Conservation (phyloP, 345 rosid species). For the Turnera subulata region DNA sequence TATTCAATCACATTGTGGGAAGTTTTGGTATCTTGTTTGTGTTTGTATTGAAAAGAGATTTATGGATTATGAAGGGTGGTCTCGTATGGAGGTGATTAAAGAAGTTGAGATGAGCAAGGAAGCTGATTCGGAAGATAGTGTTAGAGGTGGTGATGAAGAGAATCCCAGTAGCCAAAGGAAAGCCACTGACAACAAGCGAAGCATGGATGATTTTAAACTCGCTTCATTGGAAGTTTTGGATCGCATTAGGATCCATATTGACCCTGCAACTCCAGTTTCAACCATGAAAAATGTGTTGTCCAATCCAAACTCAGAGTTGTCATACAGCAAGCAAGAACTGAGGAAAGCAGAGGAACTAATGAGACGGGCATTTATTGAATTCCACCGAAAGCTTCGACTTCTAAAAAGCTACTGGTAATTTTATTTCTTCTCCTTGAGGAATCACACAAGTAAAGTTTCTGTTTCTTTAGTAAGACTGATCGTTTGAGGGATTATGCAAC, state of each 20-base stretch:
- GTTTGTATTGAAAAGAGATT: too few relatives aligned
- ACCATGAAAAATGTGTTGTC: slow-evolving; percentile 29
- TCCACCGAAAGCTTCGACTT: slow-evolving; percentile 54
- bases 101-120: slow-evolving; percentile 30
- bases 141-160: background rate
- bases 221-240: slow-evolving; percentile 40
- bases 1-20: too few relatives aligned
- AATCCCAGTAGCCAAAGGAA: slow-evolving; percentile 3
- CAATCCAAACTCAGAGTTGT: slow-evolving; percentile 20
- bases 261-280: slow-evolving; percentile 42
- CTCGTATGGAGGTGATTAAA: slow-evolving; percentile 42
- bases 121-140: slow-evolving; percentile 10
- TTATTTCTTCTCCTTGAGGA: background rate
- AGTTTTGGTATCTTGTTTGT: too few relatives aligned
- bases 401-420: slow-evolving; percentile 56
- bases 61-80: too few relatives aligned
- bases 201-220: slow-evolving; percentile 15
- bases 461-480: too few relatives aligned
- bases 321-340: slow-evolving; percentile 38
- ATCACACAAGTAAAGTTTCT: too few relatives aligned
- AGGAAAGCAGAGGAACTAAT: slow-evolving; percentile 46
- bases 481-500: slow-evolving; percentile 1
- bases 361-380: slow-evolving; percentile 43
- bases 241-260: slow-evolving; percentile 44
- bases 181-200: background rate